A percentile compares a stretch with the other conserved stretches of the same genome.
Conservation (phyloP, 2,329 filamentous ascomycete species). For the Nemania sp. region DNA sequence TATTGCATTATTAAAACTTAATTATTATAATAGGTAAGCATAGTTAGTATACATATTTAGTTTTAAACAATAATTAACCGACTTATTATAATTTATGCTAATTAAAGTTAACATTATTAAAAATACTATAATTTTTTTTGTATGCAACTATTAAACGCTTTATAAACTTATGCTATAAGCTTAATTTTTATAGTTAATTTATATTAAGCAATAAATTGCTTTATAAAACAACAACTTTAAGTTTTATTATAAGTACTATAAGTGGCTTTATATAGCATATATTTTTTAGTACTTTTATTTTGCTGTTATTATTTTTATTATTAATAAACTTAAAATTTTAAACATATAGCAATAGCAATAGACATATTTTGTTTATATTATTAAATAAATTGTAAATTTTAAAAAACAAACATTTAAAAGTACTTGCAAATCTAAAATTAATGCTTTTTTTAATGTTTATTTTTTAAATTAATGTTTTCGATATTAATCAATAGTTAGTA, state of each 20-base stretch:
- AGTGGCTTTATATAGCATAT: not conserved
- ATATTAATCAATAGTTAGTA: not conserved
- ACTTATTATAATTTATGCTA: not conserved
- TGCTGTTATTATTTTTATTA: slow-evolving; percentile 1
- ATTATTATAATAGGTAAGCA: not conserved
- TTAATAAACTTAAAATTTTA: no score
- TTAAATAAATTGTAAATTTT: slow-evolving; percentile 3
- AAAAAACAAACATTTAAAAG: not conserved
- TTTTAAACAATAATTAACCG: slow-evolving; percentile 5
- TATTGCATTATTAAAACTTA: not conserved
- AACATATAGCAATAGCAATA: not conserved
- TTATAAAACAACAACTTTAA: not conserved
- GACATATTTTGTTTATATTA: not conserved
- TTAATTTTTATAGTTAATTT: slow-evolving; percentile 10
- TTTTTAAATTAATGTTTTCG: slow-evolving; percentile 4
- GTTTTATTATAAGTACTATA: slow-evolving; percentile 7
- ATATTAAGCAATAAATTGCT: slow-evolving; percentile 13
- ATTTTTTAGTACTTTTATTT: not conserved
- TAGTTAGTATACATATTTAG: not conserved
- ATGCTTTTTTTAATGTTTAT: slow-evolving; percentile 5
- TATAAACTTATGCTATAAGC: slow-evolving; percentile 6
- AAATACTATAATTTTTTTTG: no score
- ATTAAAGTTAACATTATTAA: slow-evolving; percentile 13
- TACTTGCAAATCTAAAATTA: not conserved
- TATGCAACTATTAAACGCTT: slow-evolving; percentile 12